Evolutionary conservation across 768 basidiomycete genomes (phyloP), one percentile per base, ranked within the genome.

Genomic region (Lactarius deliciosus): DNA sequence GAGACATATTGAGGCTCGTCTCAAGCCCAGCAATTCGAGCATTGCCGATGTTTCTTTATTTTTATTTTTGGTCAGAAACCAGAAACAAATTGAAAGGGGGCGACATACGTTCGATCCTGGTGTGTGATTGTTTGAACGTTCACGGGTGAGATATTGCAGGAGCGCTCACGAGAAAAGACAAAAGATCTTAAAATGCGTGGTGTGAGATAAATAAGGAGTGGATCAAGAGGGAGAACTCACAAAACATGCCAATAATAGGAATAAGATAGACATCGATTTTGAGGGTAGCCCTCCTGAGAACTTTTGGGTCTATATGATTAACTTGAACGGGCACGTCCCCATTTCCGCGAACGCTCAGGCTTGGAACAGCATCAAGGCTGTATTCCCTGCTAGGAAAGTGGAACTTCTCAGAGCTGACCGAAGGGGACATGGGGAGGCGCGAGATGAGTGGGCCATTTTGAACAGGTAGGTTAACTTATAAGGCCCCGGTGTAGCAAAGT

Each of bases 21-120:
- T 75, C 73, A n/a, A 78, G 69, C 25, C 77, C 77, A 5, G 76
- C 77, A 36, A 76, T 70, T 8, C 70, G 65, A 10, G 76, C 77
- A 68, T 77, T 77, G 1, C 75, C 76, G 9, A 73, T 65, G 22
- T 73, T 73, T 15, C 71, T 71, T 62, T 40, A 34, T 8, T 54
- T 28, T 34, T 7, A 9, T 18, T 54, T 25, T 13, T 38, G 36
- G 40, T 64, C 40, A 65, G 47, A 53, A 10, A 38, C 15, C 25
- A 18, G 16, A 9, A 9, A 54, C 18, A 10, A 28, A 25, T 18
- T 8, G 6, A 45, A 22, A 34, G 2, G 43, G 57, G 22, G 18
- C n/a, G 18, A 69, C 68, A 30, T 53, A 70, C 68, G 69, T 56
- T 65, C 68, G 53, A 59, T 70, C 69, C 69, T 69, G 15, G 34